Evolutionary conservation across 805 yeast genomes (phyloP).

Genomic region (Candida verbasci): DNA sequence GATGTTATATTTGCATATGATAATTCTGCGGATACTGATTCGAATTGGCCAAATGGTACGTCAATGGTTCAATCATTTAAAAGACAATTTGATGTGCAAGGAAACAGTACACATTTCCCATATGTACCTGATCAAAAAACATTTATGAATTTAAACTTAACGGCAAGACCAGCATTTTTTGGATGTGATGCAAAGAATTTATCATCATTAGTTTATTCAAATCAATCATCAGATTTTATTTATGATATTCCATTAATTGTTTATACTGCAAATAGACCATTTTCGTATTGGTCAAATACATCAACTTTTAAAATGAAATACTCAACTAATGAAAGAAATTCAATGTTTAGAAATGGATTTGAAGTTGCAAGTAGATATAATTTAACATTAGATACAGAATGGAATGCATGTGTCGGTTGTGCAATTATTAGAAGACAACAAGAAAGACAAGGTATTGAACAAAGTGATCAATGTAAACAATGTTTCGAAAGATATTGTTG

Average conservation of each 20-base stretch:
- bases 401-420: constrained; percentile 77
- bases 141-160: constrained; percentile 57
- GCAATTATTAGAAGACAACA: constrained; percentile 75
- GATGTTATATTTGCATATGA: constrained; percentile 41
- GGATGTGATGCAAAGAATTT: constrained; percentile 71
- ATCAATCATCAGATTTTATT: constrained; percentile 11
- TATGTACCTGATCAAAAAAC: constrained; percentile 68
- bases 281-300: constrained; percentile 63
- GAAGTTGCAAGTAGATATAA: constrained; percentile 65
- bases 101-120: constrained; percentile 66
- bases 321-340: constrained; percentile 48
- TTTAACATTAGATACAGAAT: constrained; percentile 60
- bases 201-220: constrained; percentile 39
- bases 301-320: constrained; percentile 67
- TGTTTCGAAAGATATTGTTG: constrained; percentile 78
- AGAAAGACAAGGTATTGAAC: constrained; percentile 58
- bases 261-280: constrained; percentile 69
- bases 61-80: constrained; percentile 31
- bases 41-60: constrained; percentile 42
- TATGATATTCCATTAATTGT: constrained; percentile 57
- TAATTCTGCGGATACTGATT: constrained; percentile 35
- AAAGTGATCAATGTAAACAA: constrained; percentile 61
- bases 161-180: constrained; percentile 71
- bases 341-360: constrained; percentile 69
- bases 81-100: constrained; percentile 37